Conservation (phyloP, 1,284 basidiomycete genomes). For the Meripilus lineatus region DNA sequence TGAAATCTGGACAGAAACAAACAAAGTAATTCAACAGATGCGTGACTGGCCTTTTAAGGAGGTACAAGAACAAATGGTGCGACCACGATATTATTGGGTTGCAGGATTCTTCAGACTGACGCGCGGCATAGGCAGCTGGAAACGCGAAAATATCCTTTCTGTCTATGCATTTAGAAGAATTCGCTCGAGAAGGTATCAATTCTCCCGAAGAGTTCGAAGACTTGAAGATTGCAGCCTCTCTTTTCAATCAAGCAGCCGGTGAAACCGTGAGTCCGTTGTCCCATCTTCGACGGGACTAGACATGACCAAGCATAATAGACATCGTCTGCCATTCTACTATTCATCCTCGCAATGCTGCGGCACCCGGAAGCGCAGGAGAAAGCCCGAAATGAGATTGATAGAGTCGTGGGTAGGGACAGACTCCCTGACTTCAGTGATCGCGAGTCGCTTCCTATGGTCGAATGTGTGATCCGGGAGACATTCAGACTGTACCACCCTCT, state of each 20-base stretch:
- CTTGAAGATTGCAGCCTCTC: constrained; percentile 1
- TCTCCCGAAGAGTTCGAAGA: constrained; percentile 11
- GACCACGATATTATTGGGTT: background rate
- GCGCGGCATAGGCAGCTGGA: constrained; percentile 15
- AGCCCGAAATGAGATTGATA: constrained; percentile 29
- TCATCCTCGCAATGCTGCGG: constrained; percentile 26
- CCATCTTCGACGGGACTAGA: background rate
- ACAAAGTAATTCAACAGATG: constrained; percentile 10
- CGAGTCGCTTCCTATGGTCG: constrained; percentile 25
- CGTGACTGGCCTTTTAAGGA: constrained; percentile 15
- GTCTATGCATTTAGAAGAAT: constrained; percentile 15
- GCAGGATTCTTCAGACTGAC: background rate
- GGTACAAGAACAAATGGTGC: constrained; percentile 17
- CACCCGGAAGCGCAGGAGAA: constrained; percentile 26
- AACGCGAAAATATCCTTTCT: constrained; percentile 15
- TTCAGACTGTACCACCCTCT: constrained; percentile 14
- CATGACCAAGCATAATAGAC: background rate
- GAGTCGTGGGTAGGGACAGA: constrained; percentile 23
- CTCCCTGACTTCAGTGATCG: constrained; percentile 28
- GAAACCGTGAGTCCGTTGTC: background rate
- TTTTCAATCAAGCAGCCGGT: background rate
- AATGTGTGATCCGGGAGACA: constrained; percentile 28
- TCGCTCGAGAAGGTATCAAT: constrained; percentile 15
- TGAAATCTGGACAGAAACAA: constrained; percentile 2
- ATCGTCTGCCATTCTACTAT: constrained; percentile 4